These are phyloP conservation scores for Colletotrichum plurivorum DNA, from an alignment of 2,329 filamentous ascomycete species.

Conservation along the genomic window DNA sequence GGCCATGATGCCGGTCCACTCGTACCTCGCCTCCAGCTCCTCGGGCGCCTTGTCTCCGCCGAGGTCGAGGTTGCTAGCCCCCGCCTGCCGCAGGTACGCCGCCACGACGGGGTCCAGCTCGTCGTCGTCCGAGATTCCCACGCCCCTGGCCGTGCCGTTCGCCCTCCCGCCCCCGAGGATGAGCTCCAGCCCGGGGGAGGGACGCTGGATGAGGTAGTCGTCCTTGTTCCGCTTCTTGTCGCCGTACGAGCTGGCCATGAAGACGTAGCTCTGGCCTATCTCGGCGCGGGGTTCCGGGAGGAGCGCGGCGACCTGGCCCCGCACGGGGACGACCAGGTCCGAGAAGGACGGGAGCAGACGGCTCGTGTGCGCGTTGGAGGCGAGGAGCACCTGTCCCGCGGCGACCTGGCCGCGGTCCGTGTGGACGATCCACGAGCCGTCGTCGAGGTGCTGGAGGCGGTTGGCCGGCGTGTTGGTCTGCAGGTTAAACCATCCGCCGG, in stretches of 20 bases:
- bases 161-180: conserved; percentile 80
- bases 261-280: conserved; percentile 74
- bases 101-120: conserved; percentile 69
- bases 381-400: conserved; percentile 77
- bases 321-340: conserved; percentile 81
- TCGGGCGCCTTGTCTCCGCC: conserved; percentile 49
- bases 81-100: conserved; percentile 65
- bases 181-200: conserved; percentile 69
- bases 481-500: conserved; percentile 69
- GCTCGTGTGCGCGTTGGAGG: conserved; percentile 89
- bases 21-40: conserved; percentile 67
- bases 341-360: conserved; percentile 78
- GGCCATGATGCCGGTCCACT: conserved; percentile 89
- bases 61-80: conserved; percentile 59
- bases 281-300: conserved; percentile 53
- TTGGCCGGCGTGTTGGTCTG: conserved; percentile 81
- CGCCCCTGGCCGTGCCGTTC: conserved; percentile 64
- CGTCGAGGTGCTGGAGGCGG: conserved; percentile 54
- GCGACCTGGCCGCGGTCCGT: conserved; percentile 78
- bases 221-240: conserved; percentile 63
- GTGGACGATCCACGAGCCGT: conserved; percentile 69
- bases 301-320: conserved; percentile 80
- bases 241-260: conserved; percentile 58
- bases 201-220: conserved; percentile 82
- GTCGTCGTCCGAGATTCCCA: conserved; percentile 73